Conservation (phyloP, 768 basidiomycete species). For the Mycena rebaudengoi region DNA sequence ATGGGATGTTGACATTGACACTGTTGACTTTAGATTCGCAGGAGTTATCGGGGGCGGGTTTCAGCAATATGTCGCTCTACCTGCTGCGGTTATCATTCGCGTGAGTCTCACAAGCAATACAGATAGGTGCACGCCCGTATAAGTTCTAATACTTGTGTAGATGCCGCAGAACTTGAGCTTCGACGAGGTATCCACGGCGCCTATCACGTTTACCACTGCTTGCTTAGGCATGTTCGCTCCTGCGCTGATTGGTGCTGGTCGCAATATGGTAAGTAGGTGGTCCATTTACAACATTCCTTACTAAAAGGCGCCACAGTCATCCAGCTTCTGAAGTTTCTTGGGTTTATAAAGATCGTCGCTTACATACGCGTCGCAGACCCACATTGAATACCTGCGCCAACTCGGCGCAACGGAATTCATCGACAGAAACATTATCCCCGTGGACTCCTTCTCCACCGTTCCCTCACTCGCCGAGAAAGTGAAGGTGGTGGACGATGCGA, state of each 20-base stretch:
- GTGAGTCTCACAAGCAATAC: no score
- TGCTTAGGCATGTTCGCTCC: constrained; percentile 15
- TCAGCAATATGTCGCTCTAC: no score
- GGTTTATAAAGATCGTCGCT: constrained; percentile 46
- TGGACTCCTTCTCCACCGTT: neutral
- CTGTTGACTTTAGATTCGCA: no score
- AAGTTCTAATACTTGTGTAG: no score
- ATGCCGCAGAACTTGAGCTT: no score
- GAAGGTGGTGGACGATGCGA: neutral
- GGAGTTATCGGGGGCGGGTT: no score
- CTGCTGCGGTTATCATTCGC: no score
- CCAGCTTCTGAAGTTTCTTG: constrained; percentile 49
- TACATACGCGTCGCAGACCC: constrained; percentile 46
- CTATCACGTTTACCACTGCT: constrained; percentile 16
- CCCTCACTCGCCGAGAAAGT: neutral
- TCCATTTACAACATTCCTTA: no score
- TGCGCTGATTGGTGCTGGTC: constrained; percentile 13
- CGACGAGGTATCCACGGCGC: constrained; percentile 15
- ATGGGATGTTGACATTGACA: no score
- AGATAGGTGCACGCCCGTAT: no score
- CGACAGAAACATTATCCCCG: constrained; percentile 14
- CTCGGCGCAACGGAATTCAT: constrained; percentile 45
- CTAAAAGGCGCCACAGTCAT: constrained; percentile 31
- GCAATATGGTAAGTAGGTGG: no score
- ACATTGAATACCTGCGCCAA: constrained; percentile 43